These are phyloP conservation scores for Gastrolobium villosum DNA, from an alignment of 306 rosid genomes.

Conservation along the genomic window DNA sequence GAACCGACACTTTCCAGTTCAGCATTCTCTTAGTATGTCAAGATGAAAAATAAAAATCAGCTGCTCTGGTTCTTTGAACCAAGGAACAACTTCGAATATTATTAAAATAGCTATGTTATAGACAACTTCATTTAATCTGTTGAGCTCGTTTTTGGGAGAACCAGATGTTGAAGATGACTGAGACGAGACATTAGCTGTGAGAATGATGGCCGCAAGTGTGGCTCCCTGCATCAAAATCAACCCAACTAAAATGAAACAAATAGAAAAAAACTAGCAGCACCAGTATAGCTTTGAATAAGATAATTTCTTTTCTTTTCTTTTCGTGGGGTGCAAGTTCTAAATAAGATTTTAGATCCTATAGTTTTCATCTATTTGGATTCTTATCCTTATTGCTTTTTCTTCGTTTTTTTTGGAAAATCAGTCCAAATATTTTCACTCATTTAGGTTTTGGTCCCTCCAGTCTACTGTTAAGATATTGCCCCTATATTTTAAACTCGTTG, in stretches of 20 bases:
- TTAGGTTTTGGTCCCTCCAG: not conserved
- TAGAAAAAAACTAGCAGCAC: not conserved
- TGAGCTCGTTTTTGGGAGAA: slow-evolving; percentile 58
- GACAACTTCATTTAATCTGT: slow-evolving; percentile 52
- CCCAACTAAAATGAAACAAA: slow-evolving; percentile 24
- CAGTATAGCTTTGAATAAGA: not conserved
- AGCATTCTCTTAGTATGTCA: slow-evolving; percentile 48
- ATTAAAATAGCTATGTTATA: slow-evolving; percentile 55
- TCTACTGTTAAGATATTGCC: not conserved
- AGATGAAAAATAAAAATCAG: slow-evolving; percentile 47
- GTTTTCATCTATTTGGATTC: slow-evolving; percentile 13
- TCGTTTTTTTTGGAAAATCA: not conserved
- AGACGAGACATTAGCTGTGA: slow-evolving; percentile 81
- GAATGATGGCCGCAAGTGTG: slow-evolving; percentile 95
- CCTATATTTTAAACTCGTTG: not conserved
- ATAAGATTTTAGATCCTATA: not conserved
- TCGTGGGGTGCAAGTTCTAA: not conserved
- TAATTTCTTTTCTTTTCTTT: not conserved
- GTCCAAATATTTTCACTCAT: slow-evolving; percentile 14
- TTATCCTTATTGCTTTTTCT: not conserved
- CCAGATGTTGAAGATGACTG: slow-evolving; percentile 65
- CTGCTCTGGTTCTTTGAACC: slow-evolving; percentile 84
- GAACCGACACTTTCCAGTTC: slow-evolving; percentile 76
- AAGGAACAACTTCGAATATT: slow-evolving; percentile 60
- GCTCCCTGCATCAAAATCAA: slow-evolving; percentile 76